Base-by-base conservation (phyloP, 1,284 basidiomycete species). In the Rhodotorula sp. region DNA sequence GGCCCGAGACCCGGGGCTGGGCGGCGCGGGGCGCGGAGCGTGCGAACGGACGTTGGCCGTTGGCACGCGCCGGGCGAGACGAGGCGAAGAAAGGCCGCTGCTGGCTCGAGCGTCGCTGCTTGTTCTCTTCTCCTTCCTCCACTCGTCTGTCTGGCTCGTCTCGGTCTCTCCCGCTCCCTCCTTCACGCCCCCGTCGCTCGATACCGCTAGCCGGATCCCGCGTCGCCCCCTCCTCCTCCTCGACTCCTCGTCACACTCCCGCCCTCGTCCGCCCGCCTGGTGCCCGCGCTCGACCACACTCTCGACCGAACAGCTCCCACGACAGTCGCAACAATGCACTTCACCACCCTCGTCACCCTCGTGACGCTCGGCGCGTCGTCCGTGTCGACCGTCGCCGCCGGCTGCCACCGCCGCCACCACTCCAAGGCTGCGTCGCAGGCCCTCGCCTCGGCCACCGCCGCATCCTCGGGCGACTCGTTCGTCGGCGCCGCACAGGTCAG, bases 341-440 rank as follows among this genome's bases (percentile, higher is more conserved):
- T 71, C 62, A 27, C 66, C 25, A 53, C 66, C 44, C 13, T 61
- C 41, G 19, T 67, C 58, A 21, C 70, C 2, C 49, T 68, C 62
- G 46, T 48, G 41, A 23, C 65, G 44, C 57, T 70, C 60, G 64
- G 64, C 57, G 71, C 66, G 21, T 44, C 49, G n/a, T 60, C 65
- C 55, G 64, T 58, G 21, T 34, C 49, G 34, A 62, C 67, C 41
- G 71, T 58, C 34, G 65, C 57, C 21, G 60, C 61, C 45, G 54
- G 65, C 60, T 67, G 71, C 61, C 68, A 73, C 61, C 67, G 68
- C 44, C 67, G 71, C 27, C 71, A 73, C 52, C 71, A 70, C 64
- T 42, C 57, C n/a, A 61, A 54, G 49, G 25, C 59, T 16, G 27
- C 54, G 49, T 54, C 68, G 53, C 62, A 59, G 49, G 44, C 55